phyloP scores from a whole-genome alignment of 306 rosid species.

The Styphnolobium japonicum region DNA sequence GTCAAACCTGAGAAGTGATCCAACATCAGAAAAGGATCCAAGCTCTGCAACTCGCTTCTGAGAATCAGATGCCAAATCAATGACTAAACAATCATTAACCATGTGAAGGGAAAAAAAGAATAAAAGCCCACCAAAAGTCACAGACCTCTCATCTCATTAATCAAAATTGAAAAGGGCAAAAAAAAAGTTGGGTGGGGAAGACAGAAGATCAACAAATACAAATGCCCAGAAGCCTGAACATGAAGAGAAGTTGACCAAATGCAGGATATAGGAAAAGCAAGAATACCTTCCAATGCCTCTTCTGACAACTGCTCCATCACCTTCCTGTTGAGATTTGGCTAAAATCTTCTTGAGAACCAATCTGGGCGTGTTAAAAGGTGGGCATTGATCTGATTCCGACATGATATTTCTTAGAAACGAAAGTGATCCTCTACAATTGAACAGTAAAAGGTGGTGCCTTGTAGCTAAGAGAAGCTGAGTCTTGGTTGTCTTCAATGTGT shows the following conservation, averaged over 20 bases:
- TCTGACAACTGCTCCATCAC: conserved; percentile 46
- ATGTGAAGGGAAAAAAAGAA: background rate
- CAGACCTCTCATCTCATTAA: too few relatives aligned
- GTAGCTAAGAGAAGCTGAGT: conserved; percentile 11
- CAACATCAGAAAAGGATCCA: conserved; percentile 50
- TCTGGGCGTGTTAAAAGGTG: conserved; percentile 48
- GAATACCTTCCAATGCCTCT: conserved; percentile 48
- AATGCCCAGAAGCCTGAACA: background rate
- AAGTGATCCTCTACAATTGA: background rate
- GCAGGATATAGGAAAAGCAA: background rate
- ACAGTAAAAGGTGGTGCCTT: background rate
- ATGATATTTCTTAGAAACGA: background rate
- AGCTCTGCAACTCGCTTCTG: conserved; percentile 41
- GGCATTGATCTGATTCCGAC: conserved; percentile 28
- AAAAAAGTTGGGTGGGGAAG: too few relatives aligned
- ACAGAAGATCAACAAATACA: background rate
- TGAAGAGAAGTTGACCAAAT: background rate
- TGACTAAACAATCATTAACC: background rate
- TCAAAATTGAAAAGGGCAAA: too few relatives aligned
- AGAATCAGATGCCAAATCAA: background rate
- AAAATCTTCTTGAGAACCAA: conserved; percentile 37
- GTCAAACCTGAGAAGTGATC: conserved; percentile 49
- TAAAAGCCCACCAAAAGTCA: background rate
- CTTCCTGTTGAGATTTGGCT: conserved; percentile 50
- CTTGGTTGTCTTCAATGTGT: background rate